A percentile compares a stretch with the other conserved stretches of the same genome.
These are phyloP conservation scores for Tephrocybe sp. DNA, from an alignment of 768 basidiomycete species.

Conservation along the genomic window DNA sequence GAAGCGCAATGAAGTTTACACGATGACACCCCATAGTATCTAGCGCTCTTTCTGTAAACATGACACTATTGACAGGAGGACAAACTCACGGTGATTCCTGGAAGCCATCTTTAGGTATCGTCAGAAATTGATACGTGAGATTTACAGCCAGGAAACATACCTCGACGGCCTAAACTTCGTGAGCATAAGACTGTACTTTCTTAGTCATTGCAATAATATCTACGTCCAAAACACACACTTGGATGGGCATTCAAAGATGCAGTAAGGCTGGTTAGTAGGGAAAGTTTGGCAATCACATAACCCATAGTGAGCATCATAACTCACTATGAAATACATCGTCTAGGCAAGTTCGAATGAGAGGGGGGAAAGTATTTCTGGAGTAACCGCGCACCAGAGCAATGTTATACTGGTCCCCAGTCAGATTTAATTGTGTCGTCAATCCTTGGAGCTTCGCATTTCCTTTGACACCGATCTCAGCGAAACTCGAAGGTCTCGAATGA, in stretches of 20 bases:
- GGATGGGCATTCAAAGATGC: constrained; percentile 65
- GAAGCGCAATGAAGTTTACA: constrained; percentile 33
- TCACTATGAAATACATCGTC: constrained; percentile 72
- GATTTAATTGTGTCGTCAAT: constrained; percentile 48
- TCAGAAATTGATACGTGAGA: constrained; percentile 1
- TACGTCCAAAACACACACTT: constrained; percentile 42
- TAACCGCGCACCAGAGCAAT: constrained; percentile 51
- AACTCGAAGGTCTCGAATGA: background rate
- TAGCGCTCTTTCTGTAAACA: constrained; percentile 19
- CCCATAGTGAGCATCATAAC: constrained; percentile 17
- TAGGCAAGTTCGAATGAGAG: constrained; percentile 17
- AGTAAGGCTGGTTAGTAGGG: constrained; percentile 41
- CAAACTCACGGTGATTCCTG: constrained; percentile 55
- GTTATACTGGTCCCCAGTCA: constrained; percentile 61
- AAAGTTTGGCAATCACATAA: background rate
- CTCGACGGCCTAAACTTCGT: constrained; percentile 65
- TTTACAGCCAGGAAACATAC: constrained; percentile 24
- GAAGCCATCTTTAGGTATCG: constrained; percentile 48
- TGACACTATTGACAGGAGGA: background rate
- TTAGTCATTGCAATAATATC: background rate
- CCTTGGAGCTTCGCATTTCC: constrained; percentile 72
- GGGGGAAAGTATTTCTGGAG: too few relatives aligned
- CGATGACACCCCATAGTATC: constrained; percentile 64
- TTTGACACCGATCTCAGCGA: constrained; percentile 14
- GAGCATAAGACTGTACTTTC: constrained; percentile 43